Conservation (phyloP, 257 asterid genomes). For the Przewalskia tangutica region DNA sequence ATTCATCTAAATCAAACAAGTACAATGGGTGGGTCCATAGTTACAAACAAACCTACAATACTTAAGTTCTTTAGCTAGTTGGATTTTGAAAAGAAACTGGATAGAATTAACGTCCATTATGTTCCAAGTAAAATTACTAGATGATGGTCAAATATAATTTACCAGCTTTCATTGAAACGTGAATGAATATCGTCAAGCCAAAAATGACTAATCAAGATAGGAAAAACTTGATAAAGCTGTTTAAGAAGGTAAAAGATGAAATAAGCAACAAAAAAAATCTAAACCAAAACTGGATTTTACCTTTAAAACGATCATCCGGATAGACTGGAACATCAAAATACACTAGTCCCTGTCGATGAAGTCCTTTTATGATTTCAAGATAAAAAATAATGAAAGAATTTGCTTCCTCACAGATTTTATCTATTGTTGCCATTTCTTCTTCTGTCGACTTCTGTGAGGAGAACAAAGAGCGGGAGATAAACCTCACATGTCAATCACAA, state of each 20-base stretch:
- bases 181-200: neutral
- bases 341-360: slow-evolving; percentile 78
- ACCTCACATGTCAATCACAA: neutral
- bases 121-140: neutral
- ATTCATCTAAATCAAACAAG: neutral
- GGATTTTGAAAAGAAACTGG: neutral
- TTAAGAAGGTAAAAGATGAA: neutral
- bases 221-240: neutral
- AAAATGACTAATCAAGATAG: neutral
- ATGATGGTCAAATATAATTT: neutral
- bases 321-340: slow-evolving; percentile 93
- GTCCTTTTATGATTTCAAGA: slow-evolving; percentile 76
- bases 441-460: slow-evolving; percentile 75
- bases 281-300: slow-evolving; percentile 19
- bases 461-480: neutral
- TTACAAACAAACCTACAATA: neutral
- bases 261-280: neutral
- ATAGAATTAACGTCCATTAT: neutral
- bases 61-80: neutral
- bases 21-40: neutral
- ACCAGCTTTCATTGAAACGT: neutral
- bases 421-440: slow-evolving; percentile 96
- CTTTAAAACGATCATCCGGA: slow-evolving; percentile 94
- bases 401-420: slow-evolving; percentile 93
- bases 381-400: slow-evolving; percentile 84